phyloP scores from a whole-genome alignment of 768 basidiomycete species.

The Suillus paluster region DNA sequence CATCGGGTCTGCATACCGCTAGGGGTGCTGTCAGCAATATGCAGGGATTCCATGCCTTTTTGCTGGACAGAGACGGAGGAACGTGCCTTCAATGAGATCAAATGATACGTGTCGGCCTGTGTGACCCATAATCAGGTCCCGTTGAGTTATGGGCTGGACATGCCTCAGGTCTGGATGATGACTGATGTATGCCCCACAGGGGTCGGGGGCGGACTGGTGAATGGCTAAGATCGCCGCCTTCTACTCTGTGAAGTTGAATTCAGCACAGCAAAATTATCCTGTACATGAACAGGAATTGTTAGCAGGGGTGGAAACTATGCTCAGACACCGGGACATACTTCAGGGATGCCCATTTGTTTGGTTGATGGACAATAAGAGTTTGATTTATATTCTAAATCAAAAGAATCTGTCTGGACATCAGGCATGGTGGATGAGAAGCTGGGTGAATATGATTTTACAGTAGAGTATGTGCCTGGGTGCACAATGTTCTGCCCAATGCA shows the following conservation, averaged over 20 bases:
- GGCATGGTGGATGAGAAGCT: constrained; percentile 38
- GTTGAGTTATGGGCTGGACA: constrained; percentile 22
- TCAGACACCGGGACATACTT: constrained; percentile 32
- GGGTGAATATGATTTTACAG: constrained; percentile 37
- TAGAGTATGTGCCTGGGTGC: too few species aligned
- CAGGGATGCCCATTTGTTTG: constrained; percentile 35
- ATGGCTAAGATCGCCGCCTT: constrained; percentile 33
- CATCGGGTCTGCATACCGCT: not conserved
- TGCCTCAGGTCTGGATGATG: constrained; percentile 30
- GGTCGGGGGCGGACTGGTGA: constrained; percentile 27
- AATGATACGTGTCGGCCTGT: constrained; percentile 2
- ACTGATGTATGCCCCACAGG: constrained; percentile 39
- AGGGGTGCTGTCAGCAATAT: not conserved
- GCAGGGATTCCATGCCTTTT: constrained; percentile 9
- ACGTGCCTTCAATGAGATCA: constrained; percentile 22
- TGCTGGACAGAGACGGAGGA: constrained; percentile 24
- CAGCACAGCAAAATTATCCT: constrained; percentile 41
- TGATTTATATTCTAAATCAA: constrained; percentile 38
- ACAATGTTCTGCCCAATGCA: too few species aligned
- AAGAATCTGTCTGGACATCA: constrained; percentile 38
- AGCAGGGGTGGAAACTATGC: constrained; percentile 40
- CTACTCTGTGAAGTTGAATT: constrained; percentile 28
- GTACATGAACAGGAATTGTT: constrained; percentile 45
- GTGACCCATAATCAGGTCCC: constrained; percentile 21
- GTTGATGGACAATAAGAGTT: constrained; percentile 31